phyloP scores from a whole-genome alignment of 106 monocot genomes.

The Acorus gramineus region DNA sequence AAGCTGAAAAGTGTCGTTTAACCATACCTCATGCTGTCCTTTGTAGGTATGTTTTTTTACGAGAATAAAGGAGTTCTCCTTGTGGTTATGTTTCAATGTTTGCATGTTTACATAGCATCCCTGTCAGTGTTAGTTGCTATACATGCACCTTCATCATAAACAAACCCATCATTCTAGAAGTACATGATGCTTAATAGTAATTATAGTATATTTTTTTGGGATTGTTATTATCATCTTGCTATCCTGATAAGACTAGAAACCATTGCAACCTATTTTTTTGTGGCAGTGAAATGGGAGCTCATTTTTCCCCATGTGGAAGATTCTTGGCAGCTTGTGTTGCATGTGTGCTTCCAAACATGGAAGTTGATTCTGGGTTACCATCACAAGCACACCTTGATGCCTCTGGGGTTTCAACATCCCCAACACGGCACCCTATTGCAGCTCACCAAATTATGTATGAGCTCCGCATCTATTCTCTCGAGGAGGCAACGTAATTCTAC shows the following conservation, averaged over 20 bases:
- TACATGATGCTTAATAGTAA: too few relatives aligned
- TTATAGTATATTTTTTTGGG: too few relatives aligned
- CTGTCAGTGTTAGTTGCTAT: too few relatives aligned
- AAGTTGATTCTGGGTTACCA: slow-evolving; percentile 60
- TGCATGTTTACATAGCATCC: too few relatives aligned
- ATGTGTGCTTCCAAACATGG: slow-evolving; percentile 71
- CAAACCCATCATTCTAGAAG: too few relatives aligned
- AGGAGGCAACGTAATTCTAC: slow-evolving; percentile 68
- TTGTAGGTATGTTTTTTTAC: slow-evolving; percentile 18
- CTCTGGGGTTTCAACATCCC: slow-evolving; percentile 53
- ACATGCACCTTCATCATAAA: too few relatives aligned
- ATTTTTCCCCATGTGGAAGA: slow-evolving; percentile 97
- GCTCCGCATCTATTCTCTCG: slow-evolving; percentile 93
- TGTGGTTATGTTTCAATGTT: too few relatives aligned
- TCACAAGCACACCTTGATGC: slow-evolving; percentile 52
- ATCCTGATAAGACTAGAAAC: too few relatives aligned
- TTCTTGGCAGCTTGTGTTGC: slow-evolving; percentile 96
- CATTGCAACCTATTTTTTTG: slow-evolving; percentile 1
- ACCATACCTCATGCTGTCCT: slow-evolving; percentile 23
- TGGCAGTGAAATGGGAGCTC: slow-evolving; percentile 97
- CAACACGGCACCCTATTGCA: slow-evolving; percentile 79
- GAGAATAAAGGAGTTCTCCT: too few relatives aligned
- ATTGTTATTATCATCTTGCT: too few relatives aligned
- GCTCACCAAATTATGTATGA: slow-evolving; percentile 85
- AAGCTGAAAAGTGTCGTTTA: slow-evolving; percentile 36